Evolutionary conservation across 768 basidiomycete species (phyloP), one percentile per base, ranked within the genome.

Genomic region (Lyophyllum decastes): DNA sequence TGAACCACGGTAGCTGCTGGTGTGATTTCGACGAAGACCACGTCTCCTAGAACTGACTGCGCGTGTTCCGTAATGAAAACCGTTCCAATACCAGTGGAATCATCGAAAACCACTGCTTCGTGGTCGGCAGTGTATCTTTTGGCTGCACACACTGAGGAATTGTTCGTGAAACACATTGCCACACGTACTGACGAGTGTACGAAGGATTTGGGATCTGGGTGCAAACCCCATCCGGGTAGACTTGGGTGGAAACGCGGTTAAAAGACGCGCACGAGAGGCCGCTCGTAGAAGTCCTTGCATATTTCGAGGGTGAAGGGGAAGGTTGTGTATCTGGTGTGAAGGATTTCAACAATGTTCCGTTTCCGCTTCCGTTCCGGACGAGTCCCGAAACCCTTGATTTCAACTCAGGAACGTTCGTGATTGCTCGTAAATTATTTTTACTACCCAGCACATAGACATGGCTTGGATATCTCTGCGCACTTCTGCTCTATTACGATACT

Each of bases 1-100:
- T 68, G 68, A 53, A 98, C 76, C 57, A 82, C 70, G 0, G 81
- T 77, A 4, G 90, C 94, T 9, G 81, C 68, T 10, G 69, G 64
- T 1, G 93, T 92, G 48, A 99, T 82, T 71, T 98, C 97, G 48
- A 98, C 95, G 75, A 92, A 99, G 47, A 98, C 97, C 51, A 98
- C 94, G 70, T 99, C 97, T 30, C 97, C 97, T 2, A 99, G 82
- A 33, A 88, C 86, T 49, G 87, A 81, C 72, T 98, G 94, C 1
- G 97, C 97, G 68, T 97, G 90, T 68, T 96, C 78, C 16, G 97
- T 98, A 68, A 99, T 92, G 43, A 85, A 84, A 44, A 98, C 80
- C 8, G 83, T 88, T 35, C 94, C 96, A 26, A 94, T 63, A 35
- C 87, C 85, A 19, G 90, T 90, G 40, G 75, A 69, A 56, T 90